Evolutionary conservation across 2,329 filamentous ascomycete genomes (phyloP).

Genomic region (Colletotrichum sp.): DNA sequence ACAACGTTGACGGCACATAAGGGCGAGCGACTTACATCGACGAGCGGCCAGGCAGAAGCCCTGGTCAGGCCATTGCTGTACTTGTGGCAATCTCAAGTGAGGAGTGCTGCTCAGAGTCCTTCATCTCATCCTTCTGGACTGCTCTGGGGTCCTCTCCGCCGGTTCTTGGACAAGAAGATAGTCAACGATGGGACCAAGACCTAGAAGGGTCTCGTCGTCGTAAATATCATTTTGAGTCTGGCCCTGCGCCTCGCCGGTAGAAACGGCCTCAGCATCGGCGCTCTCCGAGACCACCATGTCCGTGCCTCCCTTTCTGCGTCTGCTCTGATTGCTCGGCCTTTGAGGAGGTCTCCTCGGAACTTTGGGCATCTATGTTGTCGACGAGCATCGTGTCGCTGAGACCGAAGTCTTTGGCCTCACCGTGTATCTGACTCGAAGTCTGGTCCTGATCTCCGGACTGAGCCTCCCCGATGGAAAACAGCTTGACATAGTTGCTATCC

Average conservation of each 20-base stretch:
- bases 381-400: neutral
- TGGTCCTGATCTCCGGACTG: neutral
- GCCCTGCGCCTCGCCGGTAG: neutral
- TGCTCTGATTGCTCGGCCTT: neutral
- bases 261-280: neutral
- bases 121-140: neutral
- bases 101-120: neutral
- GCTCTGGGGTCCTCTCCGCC: neutral
- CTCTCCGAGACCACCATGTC: neutral
- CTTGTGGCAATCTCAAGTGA: neutral
- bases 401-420: neutral
- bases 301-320: neutral
- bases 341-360: no score
- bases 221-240: neutral
- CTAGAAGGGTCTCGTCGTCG: neutral
- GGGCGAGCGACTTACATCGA: neutral
- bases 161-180: neutral
- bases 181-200: neutral
- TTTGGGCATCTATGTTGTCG: neutral
- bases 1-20: fast-evolving
- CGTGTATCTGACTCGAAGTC: neutral
- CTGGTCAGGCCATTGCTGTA: neutral
- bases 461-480: neutral
- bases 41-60: neutral
- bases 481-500: neutral